Base-by-base conservation (phyloP, 1,139 yeast species). In the Candida tropicalis region DNA sequence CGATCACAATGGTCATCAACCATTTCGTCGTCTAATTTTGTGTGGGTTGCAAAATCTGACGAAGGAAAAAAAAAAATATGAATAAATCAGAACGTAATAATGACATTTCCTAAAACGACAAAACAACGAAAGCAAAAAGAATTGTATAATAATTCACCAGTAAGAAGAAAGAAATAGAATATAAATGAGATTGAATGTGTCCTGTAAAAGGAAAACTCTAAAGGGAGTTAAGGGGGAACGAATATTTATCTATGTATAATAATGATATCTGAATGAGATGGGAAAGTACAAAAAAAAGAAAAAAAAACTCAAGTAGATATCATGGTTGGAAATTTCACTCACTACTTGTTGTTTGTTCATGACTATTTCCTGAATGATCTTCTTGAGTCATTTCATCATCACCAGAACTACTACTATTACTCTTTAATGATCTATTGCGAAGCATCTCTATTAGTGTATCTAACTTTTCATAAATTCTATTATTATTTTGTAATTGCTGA, bases 401-500 rank as follows among this genome's bases (percentile, higher is more conserved):
- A 13, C 25, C 33, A 18, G 37, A 34, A 26, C 37, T 33, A 13
- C 25, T 32, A 25, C 26, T 25, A 13, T 20, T 22, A 11, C 22
- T 29, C 6, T 37, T 37, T 4, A 37, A 29, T n/a, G 9, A 25
- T 20, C 27, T 33, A 10, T 11, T 18, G 5, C 25, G 22, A 33
- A 39, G 33, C 16, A 39, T 13, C n/a, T 38, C 40, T 31, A 40
- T 26, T 20, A 34, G 24, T 27, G 29, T 35, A 25, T 37, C 36
- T 12, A 44, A 15, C 23, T 41, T 44, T 11, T 38, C 32, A 29
- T 44, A 25, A n/a, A 41, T n/a, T 15, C 20, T 24, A 17, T 38
- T 31, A 25, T 34, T 23, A 8, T 20, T 11, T n/a, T 26, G 35
- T 3, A 31, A 24, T 15, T 16, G 34, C 20, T 42, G 38, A 20